Evolutionary conservation across 345 rosid genomes (phyloP), one percentile per base, ranked within the genome.

Genomic region (Populus davidiana): DNA sequence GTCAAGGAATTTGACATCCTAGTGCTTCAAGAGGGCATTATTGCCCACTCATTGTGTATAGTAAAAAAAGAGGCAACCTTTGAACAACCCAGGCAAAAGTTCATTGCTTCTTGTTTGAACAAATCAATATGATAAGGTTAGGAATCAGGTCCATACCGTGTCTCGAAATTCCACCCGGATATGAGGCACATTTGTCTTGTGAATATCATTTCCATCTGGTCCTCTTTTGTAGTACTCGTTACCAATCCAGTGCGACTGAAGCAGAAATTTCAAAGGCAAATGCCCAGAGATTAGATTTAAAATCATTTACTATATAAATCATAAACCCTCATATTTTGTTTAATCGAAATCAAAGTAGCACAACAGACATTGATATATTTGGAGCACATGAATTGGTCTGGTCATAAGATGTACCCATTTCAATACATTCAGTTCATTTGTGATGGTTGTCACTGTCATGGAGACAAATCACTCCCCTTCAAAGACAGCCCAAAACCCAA

Each of bases 161-260:
- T 94, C 93, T 25, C 98, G 94, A 76, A 96, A 96, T 84, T 96
- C 96, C 77, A 96, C 76, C 59, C 99, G 90, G 80, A 96, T 96
- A 84, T 94, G 98, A 78, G 99, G 98, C 75, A 96, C 98, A 71
- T 96, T 96, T 71, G 99, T 96, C 81, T 54, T 94, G 70, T 73
- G 98, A 83, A 96, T 90, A 80, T 96, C 96, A 73, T 96, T 96
- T 82, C 99, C 99, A 77, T 86, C 91, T 0, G 98, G 93, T 78
- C 97, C 98, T 87, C 97, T 92, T 82, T 89, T 94, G 88, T 91
- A 96, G 90, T 96, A 94, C 80, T 84, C 88, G 67, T 88, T 88
- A 29, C 98, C 98, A 3, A 96, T 94, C 99, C 99, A 96, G 78
- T 96, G 99, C 0, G 98, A 90, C 99, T 96, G 88, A 63, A 86